Evolutionary conservation across 2,329 filamentous ascomycete species (phyloP), one percentile per base, ranked within the genome.

Genomic region (Fusarium sp.): DNA sequence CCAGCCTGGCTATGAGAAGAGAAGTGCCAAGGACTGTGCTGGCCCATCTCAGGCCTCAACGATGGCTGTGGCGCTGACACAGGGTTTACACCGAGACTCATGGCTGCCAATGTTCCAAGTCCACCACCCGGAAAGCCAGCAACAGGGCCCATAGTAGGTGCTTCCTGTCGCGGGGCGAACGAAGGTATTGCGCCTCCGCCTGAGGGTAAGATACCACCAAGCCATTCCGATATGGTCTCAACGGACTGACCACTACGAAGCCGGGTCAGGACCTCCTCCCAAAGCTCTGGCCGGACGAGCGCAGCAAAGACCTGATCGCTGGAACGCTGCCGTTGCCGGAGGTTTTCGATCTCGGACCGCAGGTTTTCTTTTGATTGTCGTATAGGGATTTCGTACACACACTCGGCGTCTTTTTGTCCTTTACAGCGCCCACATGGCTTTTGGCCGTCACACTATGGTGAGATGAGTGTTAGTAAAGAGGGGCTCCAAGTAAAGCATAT

Each of bases 321-420:
- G 52, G 86, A 86, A 24, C 85, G 86, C 76, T 91, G 87, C 47
- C 87, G 86, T 18, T 84, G 84, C 57, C 88, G 88, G 38, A 92
- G 81, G 29, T 81, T 81, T 62, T 92, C 90, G 69, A 92, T 90
- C 76, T 92, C 90, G 76, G 83, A 83, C 52, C 90, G 87, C 6
- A 92, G 84, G 62, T 87, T 86, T 69, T 91, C 90, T 70, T 92
- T 92, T 13, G 89, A 91, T 73, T 91, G 89, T 52, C 90, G 89
- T 6, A 92, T 87, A 0, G 90, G 90, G 9, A 90, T 78, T 73
- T 92, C 89, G 82, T 92, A 92, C 27, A 90, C 78, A 70, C 90
- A 92, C 27, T 90, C 86, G 42, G 86, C 81, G 35, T 88, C 87
- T 63, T 86, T 87, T 71, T 91, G 89, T 1, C 82, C 72, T 67